A percentile compares a stretch with the other conserved stretches of the same genome.
These are phyloP conservation scores for Pterothamnion heteromorphum DNA, from an alignment of 31 red algal genomes.

Conservation along the genomic window DNA sequence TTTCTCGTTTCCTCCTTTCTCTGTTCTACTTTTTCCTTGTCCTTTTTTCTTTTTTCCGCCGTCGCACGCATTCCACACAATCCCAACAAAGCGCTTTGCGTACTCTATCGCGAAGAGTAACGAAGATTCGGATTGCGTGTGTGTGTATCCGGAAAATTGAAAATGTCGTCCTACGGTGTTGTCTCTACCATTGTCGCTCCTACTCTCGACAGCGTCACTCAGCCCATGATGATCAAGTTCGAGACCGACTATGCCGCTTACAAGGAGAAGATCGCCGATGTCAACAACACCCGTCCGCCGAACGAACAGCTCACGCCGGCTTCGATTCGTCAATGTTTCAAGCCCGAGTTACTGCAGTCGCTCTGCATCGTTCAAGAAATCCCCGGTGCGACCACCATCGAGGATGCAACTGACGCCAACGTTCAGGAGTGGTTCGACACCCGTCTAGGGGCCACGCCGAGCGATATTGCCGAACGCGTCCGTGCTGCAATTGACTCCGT, in stretches of 20 bases:
- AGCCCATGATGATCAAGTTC: not conserved
- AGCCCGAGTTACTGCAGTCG: constrained; percentile 3
- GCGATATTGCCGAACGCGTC: not conserved
- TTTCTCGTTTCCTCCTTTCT: not conserved
- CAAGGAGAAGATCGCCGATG: not conserved
- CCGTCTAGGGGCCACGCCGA: not conserved
- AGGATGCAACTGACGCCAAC: constrained; percentile 40
- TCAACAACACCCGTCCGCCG: not conserved
- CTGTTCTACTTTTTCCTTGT: not conserved
- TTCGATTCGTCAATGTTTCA: not conserved
- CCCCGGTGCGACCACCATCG: not conserved
- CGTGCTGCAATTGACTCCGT: not conserved
- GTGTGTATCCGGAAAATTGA: no score
- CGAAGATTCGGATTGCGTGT: no score
- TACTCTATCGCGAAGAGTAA: no score
- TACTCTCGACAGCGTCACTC: not conserved
- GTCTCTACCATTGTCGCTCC: not conserved
- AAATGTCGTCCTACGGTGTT: constrained; percentile 31
- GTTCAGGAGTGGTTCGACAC: constrained; percentile 45
- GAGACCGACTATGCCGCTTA: not conserved
- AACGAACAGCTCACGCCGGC: not conserved
- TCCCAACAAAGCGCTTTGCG: no score
- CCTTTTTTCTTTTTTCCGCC: no score
- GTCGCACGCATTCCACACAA: no score
- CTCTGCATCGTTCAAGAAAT: constrained; percentile 33